Evolutionary conservation across 305 asterid species (phyloP).

Genomic region (Solanum hybrid): DNA sequence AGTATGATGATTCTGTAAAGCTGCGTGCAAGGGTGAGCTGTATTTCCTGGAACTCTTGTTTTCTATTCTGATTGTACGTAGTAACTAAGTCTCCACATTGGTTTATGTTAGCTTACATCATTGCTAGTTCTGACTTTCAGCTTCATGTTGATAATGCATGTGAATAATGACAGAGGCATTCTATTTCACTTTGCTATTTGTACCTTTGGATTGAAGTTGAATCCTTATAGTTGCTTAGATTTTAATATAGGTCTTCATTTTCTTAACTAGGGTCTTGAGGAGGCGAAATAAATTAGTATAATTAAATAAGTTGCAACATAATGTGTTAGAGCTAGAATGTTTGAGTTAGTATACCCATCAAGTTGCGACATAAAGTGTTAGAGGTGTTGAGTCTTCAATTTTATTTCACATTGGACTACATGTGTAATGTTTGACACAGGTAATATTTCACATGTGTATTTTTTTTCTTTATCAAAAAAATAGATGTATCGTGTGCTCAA

Average conservation of each 20-base stretch:
- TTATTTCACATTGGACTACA: background rate
- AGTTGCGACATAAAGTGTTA: background rate
- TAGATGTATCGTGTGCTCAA: background rate
- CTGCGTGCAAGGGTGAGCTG: conserved; percentile 55
- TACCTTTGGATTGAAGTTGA: background rate
- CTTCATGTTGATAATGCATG: background rate
- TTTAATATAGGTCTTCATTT: background rate
- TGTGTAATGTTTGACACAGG: background rate
- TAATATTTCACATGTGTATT: background rate
- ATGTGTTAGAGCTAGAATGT: background rate
- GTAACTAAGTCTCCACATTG: background rate
- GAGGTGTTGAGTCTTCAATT: background rate
- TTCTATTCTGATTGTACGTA: conserved; percentile 5
- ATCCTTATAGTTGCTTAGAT: background rate
- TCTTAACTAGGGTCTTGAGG: background rate
- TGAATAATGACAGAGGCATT: background rate
- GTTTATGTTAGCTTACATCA: background rate
- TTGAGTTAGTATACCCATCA: background rate
- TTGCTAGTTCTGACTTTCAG: background rate
- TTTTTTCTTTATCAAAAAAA: no score
- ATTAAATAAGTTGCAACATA: background rate
- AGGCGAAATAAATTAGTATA: background rate
- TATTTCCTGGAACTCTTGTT: conserved; percentile 6
- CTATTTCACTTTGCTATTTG: background rate
- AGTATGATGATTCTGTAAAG: conserved; percentile 38